These are phyloP conservation scores for Kodamaea hsintzibuensis DNA, from an alignment of 805 yeast genomes.

Conservation along the genomic window DNA sequence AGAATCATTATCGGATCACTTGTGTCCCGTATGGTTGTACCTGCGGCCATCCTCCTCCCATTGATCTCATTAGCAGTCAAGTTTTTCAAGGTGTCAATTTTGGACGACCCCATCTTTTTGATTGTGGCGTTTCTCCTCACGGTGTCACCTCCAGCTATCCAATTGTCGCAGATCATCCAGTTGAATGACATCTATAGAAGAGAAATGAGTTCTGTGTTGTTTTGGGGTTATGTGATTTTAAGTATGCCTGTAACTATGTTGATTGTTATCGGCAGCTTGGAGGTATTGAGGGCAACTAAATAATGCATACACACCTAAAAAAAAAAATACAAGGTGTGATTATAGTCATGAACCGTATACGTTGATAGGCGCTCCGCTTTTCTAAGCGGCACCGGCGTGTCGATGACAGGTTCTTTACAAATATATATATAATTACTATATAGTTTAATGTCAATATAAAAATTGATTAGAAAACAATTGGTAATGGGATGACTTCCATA, in stretches of 20 bases:
- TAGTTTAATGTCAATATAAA: too few relatives aligned
- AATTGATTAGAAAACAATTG: too few relatives aligned
- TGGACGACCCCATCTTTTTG: constrained; percentile 80
- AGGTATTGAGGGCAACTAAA: constrained; percentile 55
- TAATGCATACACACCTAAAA: not conserved
- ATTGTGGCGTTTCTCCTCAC: constrained; percentile 76
- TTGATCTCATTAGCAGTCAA: constrained; percentile 64
- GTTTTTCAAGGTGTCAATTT: constrained; percentile 61
- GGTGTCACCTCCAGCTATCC: constrained; percentile 82
- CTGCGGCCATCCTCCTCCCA: constrained; percentile 68
- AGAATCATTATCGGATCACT: constrained; percentile 68
- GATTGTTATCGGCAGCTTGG: constrained; percentile 67
- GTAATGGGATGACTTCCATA: not conserved
- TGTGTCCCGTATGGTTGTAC: constrained; percentile 75
- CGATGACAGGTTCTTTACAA: too few relatives aligned
- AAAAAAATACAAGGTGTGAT: too few relatives aligned
- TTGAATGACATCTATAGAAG: constrained; percentile 72
- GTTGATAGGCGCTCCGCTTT: too few relatives aligned
- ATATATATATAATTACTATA: too few relatives aligned
- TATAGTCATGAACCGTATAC: too few relatives aligned
- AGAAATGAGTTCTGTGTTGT: constrained; percentile 80
- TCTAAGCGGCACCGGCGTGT: too few relatives aligned
- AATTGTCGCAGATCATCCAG: constrained; percentile 78
- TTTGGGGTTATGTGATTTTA: constrained; percentile 78
- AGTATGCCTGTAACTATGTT: constrained; percentile 75